Evolutionary conservation across 345 rosid species (phyloP), one percentile per base, ranked within the genome.

Genomic region (Anastatica hierochuntica): DNA sequence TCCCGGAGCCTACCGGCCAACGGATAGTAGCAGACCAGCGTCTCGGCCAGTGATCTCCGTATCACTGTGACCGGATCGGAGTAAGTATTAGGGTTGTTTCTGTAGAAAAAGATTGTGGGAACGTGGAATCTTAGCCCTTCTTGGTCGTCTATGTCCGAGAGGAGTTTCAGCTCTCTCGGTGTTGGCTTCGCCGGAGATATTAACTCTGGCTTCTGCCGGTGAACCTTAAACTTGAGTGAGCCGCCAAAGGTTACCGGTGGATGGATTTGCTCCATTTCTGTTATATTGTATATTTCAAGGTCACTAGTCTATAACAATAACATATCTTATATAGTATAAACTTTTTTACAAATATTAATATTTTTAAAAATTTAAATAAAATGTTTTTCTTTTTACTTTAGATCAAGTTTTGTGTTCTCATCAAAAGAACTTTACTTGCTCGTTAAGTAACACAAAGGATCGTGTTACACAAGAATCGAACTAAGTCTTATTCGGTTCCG

Each of bases 121-220:
- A 77, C 43, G 4, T 73, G 79, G 48, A 69, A 68, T 30, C 81
- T 74, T 15, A 73, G 72, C 39, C 72, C 65, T 9, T 72, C 71
- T 58, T 77, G 85, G 49, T 82, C 83, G 10, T 82, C 85, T 14
- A 82, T 74, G 53, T 82, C 82, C 0, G 89, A 82, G 12, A 82
- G 72, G 20, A 46, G 56, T 64, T 69, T 82, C 36, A 45, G 46
- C 38, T 73, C 81, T 10, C 26, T 64, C 2, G 85, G 79, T 1
- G 85, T 73, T 2, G 75, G 81, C 31, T 62, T 67, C 1, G 76
- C 77, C 10, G 83, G 89, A 27, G 57, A 53, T 5, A 81, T 46
- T 4, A 81, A 53, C 57, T 74, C 78, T 0, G 84, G 72, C 23
- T 57, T 27, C 14, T 13, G 6, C 11, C 76, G 48, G 0, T 36